Evolutionary conservation across 139 green algal genomes (phyloP), one percentile per base, ranked within the genome.

Genomic region (Volvox africanus): DNA sequence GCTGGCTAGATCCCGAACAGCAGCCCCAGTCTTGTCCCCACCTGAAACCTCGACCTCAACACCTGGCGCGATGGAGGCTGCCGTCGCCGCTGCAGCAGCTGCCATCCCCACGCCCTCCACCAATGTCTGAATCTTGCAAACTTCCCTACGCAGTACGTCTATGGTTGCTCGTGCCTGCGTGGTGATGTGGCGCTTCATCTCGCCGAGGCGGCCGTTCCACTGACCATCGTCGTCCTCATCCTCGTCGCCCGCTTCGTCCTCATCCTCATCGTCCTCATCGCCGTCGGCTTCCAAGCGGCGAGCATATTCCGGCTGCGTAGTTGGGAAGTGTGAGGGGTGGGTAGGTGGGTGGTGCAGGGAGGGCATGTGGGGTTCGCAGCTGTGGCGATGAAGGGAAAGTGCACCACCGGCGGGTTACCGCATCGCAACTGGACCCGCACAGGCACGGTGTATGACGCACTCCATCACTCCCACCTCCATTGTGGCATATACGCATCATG

Each of bases 161-260:
- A 80, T 16, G 28, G 65, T 79, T 35, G 14, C 20, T 36, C 65
- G 82, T 20, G 18, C 62, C 44, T 44, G 22, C 3, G 26, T 17
- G 22, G 61, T 75, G 33, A 89, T 89, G 83, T 69, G 35, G 11
- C 83, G 83, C 67, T 89, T 89, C 24, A 89, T 80, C 83, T 89
- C 83, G 19, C 83, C 83, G 65, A 89, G 68, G 26, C 83, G 83
- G 24, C 83, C 83, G 36, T 89, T 89, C 83, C 83, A 89, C 83
- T 89, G 67, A n/a, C 71, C 83, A 21, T 50, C 83, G 14, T 21
- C 67, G 1, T 44, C 83, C 26, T 80, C 83, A 6, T 89, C 68
- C 16, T 89, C 83, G 26, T 80, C 65, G 22, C 28, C 83, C 36
- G 6, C 80, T 61, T 73, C 83, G 0, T 69, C 83, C 5, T 80